These are phyloP conservation scores for Arxiozyma slooffiae DNA, from an alignment of 1,139 yeast genomes.

Conservation along the genomic window DNA sequence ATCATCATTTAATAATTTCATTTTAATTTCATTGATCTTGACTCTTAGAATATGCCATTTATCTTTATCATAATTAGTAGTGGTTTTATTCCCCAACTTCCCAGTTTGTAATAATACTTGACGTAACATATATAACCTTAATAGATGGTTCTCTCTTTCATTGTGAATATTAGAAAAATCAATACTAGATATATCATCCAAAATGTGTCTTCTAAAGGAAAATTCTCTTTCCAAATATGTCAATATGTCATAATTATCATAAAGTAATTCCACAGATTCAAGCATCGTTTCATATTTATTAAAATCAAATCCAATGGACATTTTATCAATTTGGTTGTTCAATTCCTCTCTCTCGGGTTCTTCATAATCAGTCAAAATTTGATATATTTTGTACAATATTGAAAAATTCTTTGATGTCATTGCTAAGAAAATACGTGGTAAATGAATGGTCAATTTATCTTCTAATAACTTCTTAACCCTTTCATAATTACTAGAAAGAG, in stretches of 20 bases:
- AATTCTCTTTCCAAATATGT: constrained; percentile 37
- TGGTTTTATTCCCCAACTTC: constrained; percentile 19
- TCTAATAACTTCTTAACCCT: constrained; percentile 31
- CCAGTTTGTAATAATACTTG: constrained; percentile 28
- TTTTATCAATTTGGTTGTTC: constrained; percentile 53
- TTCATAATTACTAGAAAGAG: constrained; percentile 23
- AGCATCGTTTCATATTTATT: constrained; percentile 52
- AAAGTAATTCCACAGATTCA: constrained; percentile 44
- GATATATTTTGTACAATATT: constrained; percentile 52
- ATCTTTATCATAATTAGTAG: constrained; percentile 17
- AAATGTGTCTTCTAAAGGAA: constrained; percentile 25
- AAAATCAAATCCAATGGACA: constrained; percentile 60
- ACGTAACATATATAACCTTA: constrained; percentile 30
- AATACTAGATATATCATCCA: constrained; percentile 30
- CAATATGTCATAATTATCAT: constrained; percentile 42
- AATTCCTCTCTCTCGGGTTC: constrained; percentile 53
- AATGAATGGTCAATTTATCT: constrained; percentile 45
- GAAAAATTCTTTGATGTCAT: constrained; percentile 70
- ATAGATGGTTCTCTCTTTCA: constrained; percentile 25
- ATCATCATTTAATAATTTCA: constrained; percentile 58
- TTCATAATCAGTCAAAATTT: constrained; percentile 55
- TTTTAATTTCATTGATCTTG: constrained; percentile 59
- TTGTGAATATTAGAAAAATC: constrained; percentile 29
- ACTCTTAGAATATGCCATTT: constrained; percentile 44
- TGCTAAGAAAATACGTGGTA: constrained; percentile 59